A percentile compares a stretch with the other conserved stretches of the same genome.
Conservation (phyloP, 805 yeast species). For the Candida insectorum region DNA sequence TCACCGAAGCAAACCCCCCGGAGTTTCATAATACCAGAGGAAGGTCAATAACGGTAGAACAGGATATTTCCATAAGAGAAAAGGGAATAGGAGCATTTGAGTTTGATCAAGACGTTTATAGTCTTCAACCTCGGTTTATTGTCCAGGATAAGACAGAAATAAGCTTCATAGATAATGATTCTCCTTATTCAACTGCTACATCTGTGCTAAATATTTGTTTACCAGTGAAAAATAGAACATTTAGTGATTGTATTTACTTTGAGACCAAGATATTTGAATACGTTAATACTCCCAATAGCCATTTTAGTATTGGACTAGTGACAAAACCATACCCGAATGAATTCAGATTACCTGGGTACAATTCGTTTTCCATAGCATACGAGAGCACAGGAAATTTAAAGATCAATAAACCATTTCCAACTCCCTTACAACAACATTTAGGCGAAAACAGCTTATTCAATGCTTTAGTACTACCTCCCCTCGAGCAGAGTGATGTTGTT, state of each 20-base stretch:
- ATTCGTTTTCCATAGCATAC: conserved; percentile 65
- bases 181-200: conserved; percentile 38
- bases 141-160: conserved; percentile 41
- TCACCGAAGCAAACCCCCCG: conserved; percentile 28
- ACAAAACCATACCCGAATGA: conserved; percentile 69
- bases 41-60: conserved; percentile 25
- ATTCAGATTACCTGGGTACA: conserved; percentile 72
- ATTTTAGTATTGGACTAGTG: conserved; percentile 62
- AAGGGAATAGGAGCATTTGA: conserved; percentile 39
- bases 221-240: conserved; percentile 31
- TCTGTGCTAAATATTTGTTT: conserved; percentile 37
- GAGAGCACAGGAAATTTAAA: conserved; percentile 71
- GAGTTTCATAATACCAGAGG: conserved; percentile 30
- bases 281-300: conserved; percentile 36
- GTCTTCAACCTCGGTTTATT: conserved; percentile 28
- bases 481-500: conserved; percentile 50
- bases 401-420: conserved; percentile 60
- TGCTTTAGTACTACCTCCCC: conserved; percentile 49
- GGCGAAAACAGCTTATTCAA: conserved; percentile 39
- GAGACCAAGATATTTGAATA: conserved; percentile 47
- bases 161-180: conserved; percentile 31
- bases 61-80: conserved; percentile 29
- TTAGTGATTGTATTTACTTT: conserved; percentile 53
- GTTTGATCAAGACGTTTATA: conserved; percentile 30
- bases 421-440: conserved; percentile 41